Percentiles rank a stretch among this genome's conserved stretches.
These are phyloP conservation scores for Glebionis coronaria DNA, from an alignment of 129 eudicot genomes.

Conservation along the genomic window DNA sequence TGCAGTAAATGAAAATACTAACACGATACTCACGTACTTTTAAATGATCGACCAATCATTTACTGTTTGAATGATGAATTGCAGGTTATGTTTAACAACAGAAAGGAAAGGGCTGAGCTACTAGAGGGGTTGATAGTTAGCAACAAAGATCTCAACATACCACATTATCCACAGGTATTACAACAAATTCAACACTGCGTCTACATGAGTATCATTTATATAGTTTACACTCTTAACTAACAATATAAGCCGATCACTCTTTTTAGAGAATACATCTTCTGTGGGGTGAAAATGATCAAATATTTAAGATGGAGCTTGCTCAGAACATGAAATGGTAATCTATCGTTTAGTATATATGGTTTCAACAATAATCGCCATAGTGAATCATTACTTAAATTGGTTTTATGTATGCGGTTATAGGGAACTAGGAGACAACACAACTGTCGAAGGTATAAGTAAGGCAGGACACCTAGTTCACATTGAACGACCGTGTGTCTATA, in stretches of 20 bases:
- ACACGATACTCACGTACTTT: not conserved
- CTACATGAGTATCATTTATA: not conserved
- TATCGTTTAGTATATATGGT: not conserved
- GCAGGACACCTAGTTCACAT: conserved; percentile 93
- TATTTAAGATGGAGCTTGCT: conserved; percentile 72
- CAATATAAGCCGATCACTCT: not conserved
- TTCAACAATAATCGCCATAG: not conserved
- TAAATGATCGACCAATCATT: not conserved
- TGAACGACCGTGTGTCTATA: conserved; percentile 80
- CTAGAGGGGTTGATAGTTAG: conserved; percentile 74
- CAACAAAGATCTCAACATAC: conserved; percentile 57
- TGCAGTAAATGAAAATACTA: not conserved
- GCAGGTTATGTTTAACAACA: conserved; percentile 84
- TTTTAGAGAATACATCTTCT: conserved; percentile 79
- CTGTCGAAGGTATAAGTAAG: conserved; percentile 56
- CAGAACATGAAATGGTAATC: conserved; percentile 73
- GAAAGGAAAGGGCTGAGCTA: conserved; percentile 85
- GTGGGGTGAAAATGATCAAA: conserved; percentile 93
- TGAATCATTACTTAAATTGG: not conserved
- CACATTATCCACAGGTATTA: conserved; percentile 62
- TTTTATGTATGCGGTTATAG: conserved; percentile 34
- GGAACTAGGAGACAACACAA: conserved; percentile 75
- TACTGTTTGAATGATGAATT: not conserved
- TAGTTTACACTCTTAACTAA: conserved; percentile 1
- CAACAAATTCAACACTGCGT: not conserved